Base-by-base conservation (phyloP, 345 rosid species). In the Nasturtium officinale region DNA sequence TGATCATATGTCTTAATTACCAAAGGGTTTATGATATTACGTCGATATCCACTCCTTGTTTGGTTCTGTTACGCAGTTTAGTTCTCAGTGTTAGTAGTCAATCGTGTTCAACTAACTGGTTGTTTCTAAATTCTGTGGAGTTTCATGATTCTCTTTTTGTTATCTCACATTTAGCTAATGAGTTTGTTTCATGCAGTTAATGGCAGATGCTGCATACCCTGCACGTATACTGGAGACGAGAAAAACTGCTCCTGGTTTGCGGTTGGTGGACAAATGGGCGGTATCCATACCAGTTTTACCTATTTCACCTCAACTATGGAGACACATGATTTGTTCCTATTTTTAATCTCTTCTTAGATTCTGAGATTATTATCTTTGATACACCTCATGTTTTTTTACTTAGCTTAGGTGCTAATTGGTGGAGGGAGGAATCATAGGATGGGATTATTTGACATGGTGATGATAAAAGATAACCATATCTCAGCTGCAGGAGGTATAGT, bases 381-480 rank as follows among this genome's bases (percentile, higher is more conserved):
- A 46, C 67, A 68, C 38, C 43, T 28, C 61, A 55, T 65, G 45
- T 48, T 50, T 75, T 80, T n/a, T 69, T 48, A 7, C 63, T 52
- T 71, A 18, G 73, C 61, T 18, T 75, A 92, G 99, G 97, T 90
- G 59, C 84, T 92, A 67, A 92, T 96, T 84, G 97, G 96, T 63
- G 99, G 99, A 71, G 98, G 99, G 8, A 81, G 64, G 71, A 92
- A 92, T 80, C 99, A 92, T 47, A 85, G 97, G 78, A 83, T 95
- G 98, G 99, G 99, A 26, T 81, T 95, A 61, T 95, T 89, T 85
- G 99, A 92, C 80, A 95, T 92, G 99, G 94, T 95, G 74, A 80
- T 87, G 99, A 87, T 90, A 61, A 95, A 92, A 81, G 99, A 96
- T 71, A 96, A 96, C 74, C 99, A 96, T 71, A 90, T 96, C 83